Conservation (phyloP, 169 alveolate species). For the Cryptosporidium xiaoi region DNA sequence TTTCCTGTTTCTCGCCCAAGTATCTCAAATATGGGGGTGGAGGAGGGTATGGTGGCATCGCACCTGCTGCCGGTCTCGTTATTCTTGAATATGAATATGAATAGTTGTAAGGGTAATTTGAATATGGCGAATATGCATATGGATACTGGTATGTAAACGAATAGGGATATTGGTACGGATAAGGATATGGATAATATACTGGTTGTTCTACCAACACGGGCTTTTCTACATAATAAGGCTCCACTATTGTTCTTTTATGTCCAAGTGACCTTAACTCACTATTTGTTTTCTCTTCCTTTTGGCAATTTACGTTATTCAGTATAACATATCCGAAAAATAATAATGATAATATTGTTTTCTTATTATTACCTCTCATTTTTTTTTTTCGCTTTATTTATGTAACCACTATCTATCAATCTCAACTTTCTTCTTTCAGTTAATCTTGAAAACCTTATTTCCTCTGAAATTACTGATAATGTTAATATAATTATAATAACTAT, state of each 20-base stretch:
- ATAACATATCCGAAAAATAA: too few relatives aligned
- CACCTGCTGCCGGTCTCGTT: slow-evolving; percentile 41
- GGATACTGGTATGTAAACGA: slow-evolving; percentile 38
- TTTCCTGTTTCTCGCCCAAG: slow-evolving; percentile 15
- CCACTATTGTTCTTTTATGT: slow-evolving; percentile 28
- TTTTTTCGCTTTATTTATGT: too few relatives aligned
- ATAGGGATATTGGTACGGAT: slow-evolving; percentile 49
- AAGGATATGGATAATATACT: slow-evolving; percentile 31
- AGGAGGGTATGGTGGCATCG: slow-evolving; percentile 12
- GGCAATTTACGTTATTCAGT: background rate
- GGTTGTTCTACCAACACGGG: slow-evolving; percentile 36
- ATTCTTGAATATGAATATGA: slow-evolving; percentile 63
- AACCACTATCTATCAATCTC: too few relatives aligned
- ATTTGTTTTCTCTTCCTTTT: slow-evolving; percentile 7
- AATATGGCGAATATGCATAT: slow-evolving; percentile 4
- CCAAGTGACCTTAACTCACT: slow-evolving; percentile 59
- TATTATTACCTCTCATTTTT: too few relatives aligned
- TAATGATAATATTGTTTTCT: too few relatives aligned
- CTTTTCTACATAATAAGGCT: background rate
- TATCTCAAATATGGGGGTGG: slow-evolving; percentile 66
- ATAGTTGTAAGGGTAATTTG: slow-evolving; percentile 38
- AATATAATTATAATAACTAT: slow-evolving; percentile 21
- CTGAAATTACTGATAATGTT: background rate
- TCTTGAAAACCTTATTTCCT: too few relatives aligned
- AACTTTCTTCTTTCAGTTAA: too few relatives aligned